Conservation (phyloP, 1,284 basidiomycete genomes). For the Coniferiporia sulphurascens region DNA sequence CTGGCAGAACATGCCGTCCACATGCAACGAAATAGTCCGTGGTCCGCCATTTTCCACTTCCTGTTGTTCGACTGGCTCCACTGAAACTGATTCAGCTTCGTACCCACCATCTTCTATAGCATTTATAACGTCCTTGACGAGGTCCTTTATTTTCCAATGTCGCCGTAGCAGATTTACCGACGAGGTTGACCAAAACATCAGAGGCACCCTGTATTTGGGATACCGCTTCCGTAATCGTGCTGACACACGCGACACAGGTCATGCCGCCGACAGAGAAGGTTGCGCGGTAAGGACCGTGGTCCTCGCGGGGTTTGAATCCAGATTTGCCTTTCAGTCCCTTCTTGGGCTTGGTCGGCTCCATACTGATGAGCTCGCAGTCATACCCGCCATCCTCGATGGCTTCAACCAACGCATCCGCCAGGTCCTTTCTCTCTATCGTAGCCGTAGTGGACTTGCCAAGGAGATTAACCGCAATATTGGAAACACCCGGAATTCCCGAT, state of each 20-base stretch:
- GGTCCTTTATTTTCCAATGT: conserved; percentile 32
- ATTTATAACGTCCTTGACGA: conserved; percentile 34
- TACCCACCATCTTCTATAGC: conserved; percentile 59
- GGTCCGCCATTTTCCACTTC: conserved; percentile 23
- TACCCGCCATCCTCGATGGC: conserved; percentile 58
- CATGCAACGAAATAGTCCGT: conserved; percentile 49
- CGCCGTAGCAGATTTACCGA: conserved; percentile 45
- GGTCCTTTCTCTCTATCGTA: conserved; percentile 31
- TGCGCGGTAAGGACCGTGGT: conserved; percentile 27
- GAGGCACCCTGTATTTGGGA: conserved; percentile 43
- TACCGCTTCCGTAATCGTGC: conserved; percentile 42
- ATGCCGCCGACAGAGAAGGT: conserved; percentile 54
- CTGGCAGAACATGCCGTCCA: conserved; percentile 69
- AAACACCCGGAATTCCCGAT: conserved; percentile 43
- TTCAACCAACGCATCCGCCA: conserved; percentile 34
- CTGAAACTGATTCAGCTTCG: conserved; percentile 43
- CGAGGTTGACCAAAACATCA: conserved; percentile 42
- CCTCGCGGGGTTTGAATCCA: neutral
- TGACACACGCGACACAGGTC: conserved; percentile 49
- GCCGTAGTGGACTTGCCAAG: conserved; percentile 46
- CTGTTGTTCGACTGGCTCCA: conserved; percentile 26
- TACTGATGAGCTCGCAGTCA: conserved; percentile 43
- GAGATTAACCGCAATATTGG: conserved; percentile 43
- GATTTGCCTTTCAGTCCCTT: neutral
- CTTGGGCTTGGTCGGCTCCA: neutral